Evolutionary conservation across 108 stramenopile genomes (phyloP).

Genomic region (Skeletonema marinoi): DNA sequence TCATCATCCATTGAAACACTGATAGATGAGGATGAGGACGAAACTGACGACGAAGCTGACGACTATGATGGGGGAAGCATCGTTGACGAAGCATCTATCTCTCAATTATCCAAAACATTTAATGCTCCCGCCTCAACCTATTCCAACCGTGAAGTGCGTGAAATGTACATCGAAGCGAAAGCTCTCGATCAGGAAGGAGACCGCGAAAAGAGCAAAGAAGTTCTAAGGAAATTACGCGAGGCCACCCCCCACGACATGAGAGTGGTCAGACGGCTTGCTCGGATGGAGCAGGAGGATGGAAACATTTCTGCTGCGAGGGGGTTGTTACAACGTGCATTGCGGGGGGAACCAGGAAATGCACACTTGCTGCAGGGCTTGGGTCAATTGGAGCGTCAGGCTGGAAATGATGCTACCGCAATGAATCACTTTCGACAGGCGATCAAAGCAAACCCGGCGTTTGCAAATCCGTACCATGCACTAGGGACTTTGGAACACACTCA

Average conservation of each 20-base stretch:
- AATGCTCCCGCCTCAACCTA: constrained; percentile 56
- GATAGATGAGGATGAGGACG: constrained; percentile 21
- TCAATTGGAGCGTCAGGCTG: constrained; percentile 52
- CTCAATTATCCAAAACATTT: constrained; percentile 54
- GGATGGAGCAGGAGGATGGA: constrained; percentile 69
- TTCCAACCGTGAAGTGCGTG: constrained; percentile 63
- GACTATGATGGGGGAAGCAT: constrained; percentile 13
- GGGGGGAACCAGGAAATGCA: constrained; percentile 48
- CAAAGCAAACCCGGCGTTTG: constrained; percentile 55
- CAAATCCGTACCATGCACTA: constrained; percentile 81
- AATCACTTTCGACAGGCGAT: constrained; percentile 61
- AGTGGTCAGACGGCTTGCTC: constrained; percentile 71
- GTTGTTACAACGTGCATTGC: constrained; percentile 56
- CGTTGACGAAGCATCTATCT: constrained; percentile 45
- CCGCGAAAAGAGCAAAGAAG: constrained; percentile 39
- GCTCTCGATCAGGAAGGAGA: constrained; percentile 76
- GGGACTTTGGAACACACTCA: constrained; percentile 68
- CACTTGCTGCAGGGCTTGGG: constrained; percentile 76
- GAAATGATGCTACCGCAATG: constrained; percentile 37
- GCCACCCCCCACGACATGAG: constrained; percentile 74
- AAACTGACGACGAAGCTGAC: constrained; percentile 27
- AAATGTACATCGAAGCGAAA: constrained; percentile 74
- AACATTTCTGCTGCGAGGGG: constrained; percentile 46
- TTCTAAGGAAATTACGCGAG: constrained; percentile 51
- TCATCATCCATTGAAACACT: neutral